phyloP scores from a whole-genome alignment of 2,329 filamentous ascomycete genomes.

The Pseudodiploospora longispora region DNA sequence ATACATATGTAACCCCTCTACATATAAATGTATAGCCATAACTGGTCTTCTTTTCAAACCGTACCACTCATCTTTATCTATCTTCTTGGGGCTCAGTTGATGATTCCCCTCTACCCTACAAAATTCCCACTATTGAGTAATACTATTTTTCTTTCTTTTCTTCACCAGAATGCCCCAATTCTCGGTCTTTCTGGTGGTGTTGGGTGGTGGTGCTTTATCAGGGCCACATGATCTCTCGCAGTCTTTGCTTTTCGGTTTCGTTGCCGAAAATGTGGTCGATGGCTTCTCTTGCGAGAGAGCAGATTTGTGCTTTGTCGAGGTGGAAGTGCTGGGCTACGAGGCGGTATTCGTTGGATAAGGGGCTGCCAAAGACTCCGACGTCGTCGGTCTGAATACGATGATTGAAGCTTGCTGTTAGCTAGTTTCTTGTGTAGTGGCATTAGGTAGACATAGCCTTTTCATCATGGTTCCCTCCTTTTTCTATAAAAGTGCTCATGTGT shows the following conservation, averaged over 20 bases:
- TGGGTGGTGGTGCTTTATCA: not conserved
- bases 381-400: constrained; percentile 61
- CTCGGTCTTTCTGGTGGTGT: too few species aligned
- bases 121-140: too few species aligned
- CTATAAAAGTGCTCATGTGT: not conserved
- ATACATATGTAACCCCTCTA: too few species aligned
- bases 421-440: not conserved
- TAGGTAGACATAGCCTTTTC: not conserved
- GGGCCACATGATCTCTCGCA: constrained; percentile 44
- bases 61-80: too few species aligned
- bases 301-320: constrained; percentile 38
- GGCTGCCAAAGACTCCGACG: constrained; percentile 71
- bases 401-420: not conserved
- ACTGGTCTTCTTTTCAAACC: too few species aligned
- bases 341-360: constrained; percentile 67
- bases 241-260: constrained; percentile 49
- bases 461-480: not conserved
- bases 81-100: too few species aligned
- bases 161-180: too few species aligned
- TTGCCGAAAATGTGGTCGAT: constrained; percentile 61
- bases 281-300: constrained; percentile 50
- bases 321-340: constrained; percentile 65
- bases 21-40: too few species aligned
- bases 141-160: too few species aligned
- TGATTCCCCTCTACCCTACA: too few species aligned